Conservation (phyloP, 805 yeast species). For the Candida sphagnicola region DNA sequence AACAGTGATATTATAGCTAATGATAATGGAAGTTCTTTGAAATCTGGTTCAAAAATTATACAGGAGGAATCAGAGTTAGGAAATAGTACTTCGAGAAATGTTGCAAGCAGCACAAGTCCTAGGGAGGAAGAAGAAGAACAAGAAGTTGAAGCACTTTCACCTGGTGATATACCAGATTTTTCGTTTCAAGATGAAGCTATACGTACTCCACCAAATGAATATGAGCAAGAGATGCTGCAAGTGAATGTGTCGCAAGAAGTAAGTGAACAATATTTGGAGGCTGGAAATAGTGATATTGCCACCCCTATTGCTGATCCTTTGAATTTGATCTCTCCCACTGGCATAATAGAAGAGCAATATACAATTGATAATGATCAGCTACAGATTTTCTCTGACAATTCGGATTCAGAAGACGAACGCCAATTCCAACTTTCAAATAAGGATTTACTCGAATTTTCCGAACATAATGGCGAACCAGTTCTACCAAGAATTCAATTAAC, state of each 20-base stretch:
- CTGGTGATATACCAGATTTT: not conserved
- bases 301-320: not conserved
- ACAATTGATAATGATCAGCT: constrained; percentile 8
- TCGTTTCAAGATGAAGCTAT: not conserved
- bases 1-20: not conserved
- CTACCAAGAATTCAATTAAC: not conserved
- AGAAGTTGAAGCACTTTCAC: not conserved
- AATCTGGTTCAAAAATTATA: too few species aligned
- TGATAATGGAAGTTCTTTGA: too few species aligned
- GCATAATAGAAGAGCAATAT: constrained; percentile 11
- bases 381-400: constrained; percentile 3
- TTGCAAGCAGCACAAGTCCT: not conserved
- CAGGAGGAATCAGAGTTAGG: too few species aligned
- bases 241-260: not conserved
- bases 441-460: not conserved
- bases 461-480: not conserved
- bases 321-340: constrained; percentile 3
- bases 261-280: not conserved
- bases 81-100: too few species aligned
- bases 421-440: not conserved
- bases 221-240: not conserved
- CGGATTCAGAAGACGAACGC: constrained; percentile 2
- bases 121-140: too few species aligned
- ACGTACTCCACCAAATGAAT: not conserved
- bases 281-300: not conserved